These are phyloP conservation scores for Ehretia macrophylla DNA, from an alignment of 257 asterid species.

Conservation along the genomic window DNA sequence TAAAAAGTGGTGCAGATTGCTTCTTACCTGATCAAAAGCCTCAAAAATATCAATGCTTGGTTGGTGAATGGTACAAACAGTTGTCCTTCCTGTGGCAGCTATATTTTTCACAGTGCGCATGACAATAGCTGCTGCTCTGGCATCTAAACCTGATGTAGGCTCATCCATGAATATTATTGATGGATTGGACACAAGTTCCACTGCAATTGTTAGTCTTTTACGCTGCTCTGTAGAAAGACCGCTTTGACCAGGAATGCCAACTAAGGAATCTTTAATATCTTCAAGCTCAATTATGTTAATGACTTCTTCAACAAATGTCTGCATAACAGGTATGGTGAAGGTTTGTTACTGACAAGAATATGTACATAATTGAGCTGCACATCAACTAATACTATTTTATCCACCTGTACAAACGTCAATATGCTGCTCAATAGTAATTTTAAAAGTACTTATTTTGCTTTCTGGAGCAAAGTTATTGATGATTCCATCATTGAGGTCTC, in stretches of 20 bases:
- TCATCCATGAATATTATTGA: slow-evolving; percentile 24
- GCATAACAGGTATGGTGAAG: neutral
- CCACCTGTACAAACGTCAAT: no score
- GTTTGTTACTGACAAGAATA: no score
- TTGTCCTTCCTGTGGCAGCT: slow-evolving; percentile 19
- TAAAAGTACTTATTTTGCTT: no score
- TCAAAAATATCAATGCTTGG: slow-evolving; percentile 24
- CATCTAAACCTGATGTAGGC: slow-evolving; percentile 21
- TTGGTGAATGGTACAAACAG: slow-evolving; percentile 22
- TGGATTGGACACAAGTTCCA: slow-evolving; percentile 25
- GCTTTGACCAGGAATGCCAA: slow-evolving; percentile 12
- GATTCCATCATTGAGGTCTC: no score
- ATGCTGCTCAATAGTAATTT: no score
- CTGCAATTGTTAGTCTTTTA: slow-evolving; percentile 22
- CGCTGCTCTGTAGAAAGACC: slow-evolving; percentile 19
- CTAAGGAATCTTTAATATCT: slow-evolving; percentile 38
- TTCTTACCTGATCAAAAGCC: slow-evolving; percentile 22
- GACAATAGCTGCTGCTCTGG: slow-evolving; percentile 23
- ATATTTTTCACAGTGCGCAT: slow-evolving; percentile 19
- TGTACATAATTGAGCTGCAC: no score
- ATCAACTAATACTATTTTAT: no score
- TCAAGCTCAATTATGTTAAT: slow-evolving; percentile 53
- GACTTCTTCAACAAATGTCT: slow-evolving; percentile 50
- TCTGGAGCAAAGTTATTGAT: no score
- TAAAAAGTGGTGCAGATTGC: neutral